Evolutionary conservation across 108 stramenopile genomes (phyloP), one percentile per base, ranked within the genome.

Genomic region (Craspedostauros australis): DNA sequence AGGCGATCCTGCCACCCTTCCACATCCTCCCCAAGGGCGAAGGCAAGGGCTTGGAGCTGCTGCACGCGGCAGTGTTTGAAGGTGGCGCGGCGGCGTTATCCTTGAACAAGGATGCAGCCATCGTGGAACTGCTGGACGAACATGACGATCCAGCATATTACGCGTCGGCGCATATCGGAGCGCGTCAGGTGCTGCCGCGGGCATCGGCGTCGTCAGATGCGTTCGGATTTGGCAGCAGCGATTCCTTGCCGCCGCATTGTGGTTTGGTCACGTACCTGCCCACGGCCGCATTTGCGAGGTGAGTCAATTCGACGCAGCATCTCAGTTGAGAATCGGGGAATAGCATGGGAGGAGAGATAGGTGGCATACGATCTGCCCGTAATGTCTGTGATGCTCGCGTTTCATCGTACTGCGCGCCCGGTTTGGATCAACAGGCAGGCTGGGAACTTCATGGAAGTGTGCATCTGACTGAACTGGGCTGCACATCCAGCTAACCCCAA

Each of bases 41-140:
- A 28, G 66, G 46, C n/a, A 47, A 60, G 30, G 74, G 76, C 12
- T 64, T 56, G 23, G 77, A 79, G 41, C 41, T 90, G 1, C 41
- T 77, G 14, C 79, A 84, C 48, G 88, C 80, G 5, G 31, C 32
- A 14, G 57, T 90, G 4, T 90, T 68, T 59, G 88, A 78, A 46
- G 84, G 81, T 7, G 88, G 88, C 15, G 82, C 76, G 4, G 88
- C 88, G 16, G 84, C 84, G 6, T 55, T 90, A 18, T 64, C 80
- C 5, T 54, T 60, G 5, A 61, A 75, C 32, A 81, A 84, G 66
- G 65, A 75, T 34, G 59, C 75, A 8, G 77, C 84, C 1, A 64
- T 90, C 32, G 88, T 81, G n/a, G 88, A 90, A 54, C 64, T 86
- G 7, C 57, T 90, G 27, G 82, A 90, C 57, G 82, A 86, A 36